These are phyloP conservation scores for Trichoderma erinaceum DNA, from an alignment of 495 filamentous ascomycete species.

Conservation along the genomic window DNA sequence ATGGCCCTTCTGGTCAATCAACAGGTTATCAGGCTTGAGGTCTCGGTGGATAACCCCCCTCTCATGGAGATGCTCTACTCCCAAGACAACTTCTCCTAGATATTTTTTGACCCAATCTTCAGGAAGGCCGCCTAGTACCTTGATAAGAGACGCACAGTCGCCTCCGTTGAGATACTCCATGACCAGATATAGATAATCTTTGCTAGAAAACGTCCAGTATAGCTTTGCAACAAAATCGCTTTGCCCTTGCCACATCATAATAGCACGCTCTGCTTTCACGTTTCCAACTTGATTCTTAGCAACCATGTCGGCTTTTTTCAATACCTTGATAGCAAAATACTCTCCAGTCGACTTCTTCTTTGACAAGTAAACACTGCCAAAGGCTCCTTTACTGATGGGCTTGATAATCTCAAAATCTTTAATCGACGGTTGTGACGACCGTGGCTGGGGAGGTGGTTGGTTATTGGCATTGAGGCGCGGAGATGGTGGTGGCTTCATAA, in stretches of 20 bases:
- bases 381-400: slow-evolving; percentile 97
- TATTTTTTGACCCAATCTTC: slow-evolving; percentile 99
- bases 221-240: slow-evolving; percentile 98
- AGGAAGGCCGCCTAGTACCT: slow-evolving; percentile 79
- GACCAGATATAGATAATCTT: slow-evolving; percentile 95
- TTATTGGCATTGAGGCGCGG: slow-evolving; percentile 70
- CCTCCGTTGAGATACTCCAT: slow-evolving; percentile 99
- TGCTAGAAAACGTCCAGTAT: slow-evolving; percentile 99
- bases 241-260: slow-evolving; percentile 99
- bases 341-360: slow-evolving; percentile 98
- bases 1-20: slow-evolving; percentile 96
- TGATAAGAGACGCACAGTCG: slow-evolving; percentile 94
- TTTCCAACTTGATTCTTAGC: slow-evolving; percentile 99
- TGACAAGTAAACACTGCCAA: slow-evolving; percentile 93
- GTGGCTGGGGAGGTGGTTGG: slow-evolving; percentile 61
- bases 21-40: slow-evolving; percentile 92
- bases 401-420: slow-evolving; percentile 99
- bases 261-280: slow-evolving; percentile 97
- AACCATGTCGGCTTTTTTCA: slow-evolving; percentile 99
- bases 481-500: slow-evolving; percentile 64
- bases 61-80: slow-evolving; percentile 90
- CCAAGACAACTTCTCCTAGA: slow-evolving; percentile 88
- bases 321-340: slow-evolving; percentile 95
- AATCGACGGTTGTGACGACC: slow-evolving; percentile 87
- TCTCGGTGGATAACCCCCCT: slow-evolving; percentile 94